Base-by-base conservation (phyloP, 257 asterid species). In the Plantago ovata region DNA sequence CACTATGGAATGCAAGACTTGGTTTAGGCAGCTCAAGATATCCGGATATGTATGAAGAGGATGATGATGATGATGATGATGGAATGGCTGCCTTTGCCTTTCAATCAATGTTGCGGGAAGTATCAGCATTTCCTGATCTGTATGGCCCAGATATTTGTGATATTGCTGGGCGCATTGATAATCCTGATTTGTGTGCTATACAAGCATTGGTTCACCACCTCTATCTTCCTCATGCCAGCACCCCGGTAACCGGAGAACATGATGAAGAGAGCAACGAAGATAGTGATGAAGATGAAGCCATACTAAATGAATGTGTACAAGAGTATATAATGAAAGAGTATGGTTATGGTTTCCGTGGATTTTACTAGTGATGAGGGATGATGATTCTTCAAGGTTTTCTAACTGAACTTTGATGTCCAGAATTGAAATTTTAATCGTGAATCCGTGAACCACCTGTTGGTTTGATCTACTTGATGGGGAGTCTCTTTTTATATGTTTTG, bases 11-110 rank as follows among this genome's bases (percentile, higher is more conserved):
- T 11, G 24, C 10, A n/a, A n/a, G 23, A 16, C 11, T 11, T 18
- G 60, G 23, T 36, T 40, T 41, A 38, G n/a, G 38, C 60, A 38
- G 60, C 47, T 38, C 60, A 55, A 32, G 60, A 55, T 18, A 15
- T 55, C 47, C 16, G 47, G 33, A 38, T 18, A 18, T 40, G 11
- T 46, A 33, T 38, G 60, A 38, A 38, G 32, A 33, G 19, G 20
- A 55, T 50, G 36, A 28, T 28, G 36, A 28, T 20, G 36, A 28
- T 28, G 38, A 50, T n/a, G 23, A 32, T 2, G 56, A 50, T 23
- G 38, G 16, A 32, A 50, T 50, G 38, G 6, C 56, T 50, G 38
- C 7, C 14, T 6, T 13, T 9, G 38, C 28, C 13, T 11, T 50
- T 6, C 38, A 50, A 50, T 15, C 56, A 50, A 50, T 50, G 38